A percentile compares a stretch with the other conserved stretches of the same genome.
Conservation (phyloP, 495 filamentous ascomycete genomes). For the Tuber borchii region DNA sequence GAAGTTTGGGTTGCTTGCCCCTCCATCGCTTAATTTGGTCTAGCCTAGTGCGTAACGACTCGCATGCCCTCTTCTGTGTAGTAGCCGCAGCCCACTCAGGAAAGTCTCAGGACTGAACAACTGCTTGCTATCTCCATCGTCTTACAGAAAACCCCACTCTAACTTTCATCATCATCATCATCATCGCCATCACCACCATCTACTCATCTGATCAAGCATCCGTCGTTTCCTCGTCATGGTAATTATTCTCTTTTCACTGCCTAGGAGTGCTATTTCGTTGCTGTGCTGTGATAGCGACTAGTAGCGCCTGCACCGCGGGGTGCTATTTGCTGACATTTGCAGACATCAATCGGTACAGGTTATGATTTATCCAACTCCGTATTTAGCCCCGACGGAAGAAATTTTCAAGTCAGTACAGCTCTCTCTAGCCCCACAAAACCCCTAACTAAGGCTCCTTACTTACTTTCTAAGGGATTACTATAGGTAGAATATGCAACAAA, state of each 20-base stretch:
- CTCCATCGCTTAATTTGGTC: not conserved
- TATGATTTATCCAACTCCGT: slow-evolving; percentile 99
- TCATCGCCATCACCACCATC: slow-evolving; percentile 27
- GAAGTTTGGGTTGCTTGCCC: not conserved
- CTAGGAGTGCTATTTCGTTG: not conserved
- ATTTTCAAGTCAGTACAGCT: slow-evolving; percentile 68
- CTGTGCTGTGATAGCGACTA: slow-evolving; percentile 12
- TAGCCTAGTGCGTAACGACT: not conserved
- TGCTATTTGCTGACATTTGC: slow-evolving; percentile 27
- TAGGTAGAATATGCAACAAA: slow-evolving; percentile 99
- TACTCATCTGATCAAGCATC: slow-evolving; percentile 16
- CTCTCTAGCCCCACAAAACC: slow-evolving; percentile 9
- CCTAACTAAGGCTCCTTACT: slow-evolving; percentile 13
- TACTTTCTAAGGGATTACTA: slow-evolving; percentile 43
- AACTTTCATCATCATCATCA: not conserved
- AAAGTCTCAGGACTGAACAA: not conserved
- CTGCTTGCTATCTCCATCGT: not conserved
- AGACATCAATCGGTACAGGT: slow-evolving; percentile 99
- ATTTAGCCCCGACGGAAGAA: slow-evolving; percentile 96
- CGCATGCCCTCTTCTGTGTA: not conserved
- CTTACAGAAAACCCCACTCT: not conserved
- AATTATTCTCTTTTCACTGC: slow-evolving; percentile 14
- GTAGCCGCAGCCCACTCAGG: not conserved
- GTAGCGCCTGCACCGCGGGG: slow-evolving; percentile 30
- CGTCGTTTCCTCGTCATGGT: slow-evolving; percentile 26